Base-by-base conservation (phyloP, 1,284 basidiomycete genomes). In the Melampsora medusae region DNA sequence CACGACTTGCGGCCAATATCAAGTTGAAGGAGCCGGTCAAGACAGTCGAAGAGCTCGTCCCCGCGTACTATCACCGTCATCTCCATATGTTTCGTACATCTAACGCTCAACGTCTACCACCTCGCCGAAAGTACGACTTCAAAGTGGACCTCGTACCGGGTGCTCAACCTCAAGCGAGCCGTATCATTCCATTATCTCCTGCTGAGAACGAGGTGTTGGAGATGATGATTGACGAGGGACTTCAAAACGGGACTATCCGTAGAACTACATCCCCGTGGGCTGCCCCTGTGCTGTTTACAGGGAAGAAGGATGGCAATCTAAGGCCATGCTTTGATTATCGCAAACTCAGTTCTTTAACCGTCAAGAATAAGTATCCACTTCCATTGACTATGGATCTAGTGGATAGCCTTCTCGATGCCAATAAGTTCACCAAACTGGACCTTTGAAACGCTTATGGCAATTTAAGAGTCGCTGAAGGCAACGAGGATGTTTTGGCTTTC, bases 281-380 rank as follows among this genome's bases (percentile, higher is more conserved):
- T 0, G 79, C 85, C 0, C 85, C 85, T 0, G 80, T 87, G 56
- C 81, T 88, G 0, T 87, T 87, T 77, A 82, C 86, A 46, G 82
- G 82, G 66, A 87, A 87, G 79, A 87, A 87, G 79, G 84, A 85
- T 77, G 84, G 85, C 5, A 70, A 78, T 0, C 78, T 85, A 0
- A 79, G 83, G 0, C 81, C 85, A 0, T 85, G 84, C 69, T 81
- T n/a, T n/a, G n/a, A n/a, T n/a, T n/a, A n/a, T n/a, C 86, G 83
- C 0, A 81, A 81, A 7, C 81, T 87, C 22, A 87, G 87, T 35
- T 33, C 31, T 22, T 78, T 82, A 16, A 86, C 83, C 0, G 78
- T 82, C 2, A 85, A 85, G 77, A 83, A 85, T 28, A 77, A 77
- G 0, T 83, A 84, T 69, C 83, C 83, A 0, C 67, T 86, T 0